A percentile compares a stretch with the other conserved stretches of the same genome.
phyloP scores from a whole-genome alignment of 1,284 basidiomycete genomes.

The Apiotrichum veenhuisii region DNA sequence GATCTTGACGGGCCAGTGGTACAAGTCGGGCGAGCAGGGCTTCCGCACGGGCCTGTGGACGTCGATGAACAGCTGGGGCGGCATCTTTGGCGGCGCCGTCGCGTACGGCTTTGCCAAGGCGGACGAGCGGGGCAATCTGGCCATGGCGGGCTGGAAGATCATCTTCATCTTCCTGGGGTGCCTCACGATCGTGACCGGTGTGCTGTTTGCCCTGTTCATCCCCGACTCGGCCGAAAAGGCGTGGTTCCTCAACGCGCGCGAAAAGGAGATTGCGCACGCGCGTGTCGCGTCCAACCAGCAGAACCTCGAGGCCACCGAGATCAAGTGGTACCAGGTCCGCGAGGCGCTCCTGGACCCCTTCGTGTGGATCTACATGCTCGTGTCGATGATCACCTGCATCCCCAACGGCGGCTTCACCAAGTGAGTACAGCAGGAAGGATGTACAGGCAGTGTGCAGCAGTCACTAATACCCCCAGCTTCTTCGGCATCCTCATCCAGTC shows the following conservation, averaged over 20 bases:
- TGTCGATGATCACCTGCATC: conserved; percentile 14
- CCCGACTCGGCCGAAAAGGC: neutral
- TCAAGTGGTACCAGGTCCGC: conserved; percentile 26
- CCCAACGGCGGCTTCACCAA: conserved; percentile 9
- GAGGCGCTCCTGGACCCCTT: conserved; percentile 27
- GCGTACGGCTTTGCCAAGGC: conserved; percentile 17
- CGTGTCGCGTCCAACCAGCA: conserved; percentile 29
- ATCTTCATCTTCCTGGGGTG: conserved; percentile 25
- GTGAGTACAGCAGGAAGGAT: neutral
- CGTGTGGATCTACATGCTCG: neutral
- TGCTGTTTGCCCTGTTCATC: conserved; percentile 19
- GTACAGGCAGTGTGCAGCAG: too few relatives aligned
- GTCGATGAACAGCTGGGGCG: conserved; percentile 16
- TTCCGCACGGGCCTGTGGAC: conserved; percentile 19
- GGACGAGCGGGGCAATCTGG: neutral
- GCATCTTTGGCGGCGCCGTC: conserved; percentile 19
- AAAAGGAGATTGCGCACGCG: neutral
- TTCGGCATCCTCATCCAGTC: conserved; percentile 21
- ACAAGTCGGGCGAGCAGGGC: conserved; percentile 14
- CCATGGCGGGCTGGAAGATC: conserved; percentile 20
- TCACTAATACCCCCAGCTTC: conserved; percentile 23
- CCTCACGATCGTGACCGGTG: conserved; percentile 18
- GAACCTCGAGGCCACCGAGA: conserved; percentile 26
- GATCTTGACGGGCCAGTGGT: conserved; percentile 24
- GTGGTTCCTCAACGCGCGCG: conserved; percentile 1